Evolutionary conservation across 2,329 filamentous ascomycete species (phyloP), one percentile per base, ranked within the genome.

Genomic region (Aspergillus candidus): DNA sequence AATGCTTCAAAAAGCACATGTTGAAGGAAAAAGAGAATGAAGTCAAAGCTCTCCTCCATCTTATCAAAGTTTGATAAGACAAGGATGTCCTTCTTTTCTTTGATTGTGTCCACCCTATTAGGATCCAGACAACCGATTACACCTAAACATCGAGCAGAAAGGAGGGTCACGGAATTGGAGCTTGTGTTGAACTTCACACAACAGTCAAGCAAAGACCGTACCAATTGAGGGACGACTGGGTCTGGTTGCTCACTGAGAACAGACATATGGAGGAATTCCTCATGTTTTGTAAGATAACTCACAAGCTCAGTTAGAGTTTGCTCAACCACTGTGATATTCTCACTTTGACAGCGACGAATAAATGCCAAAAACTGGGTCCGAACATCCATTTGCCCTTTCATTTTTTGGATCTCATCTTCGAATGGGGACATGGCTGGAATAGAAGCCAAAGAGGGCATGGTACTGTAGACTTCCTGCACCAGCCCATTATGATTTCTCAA

Each of bases 1-100:
- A 98, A 99, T 1, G 90, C 85, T 48, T 90, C 89, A 18, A 97
- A 88, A 10, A 98, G 72, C 6, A 95, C 84, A 59, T 94, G 79
- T 57, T 95, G 84, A 12, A 99, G 74, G 37, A 95, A 75, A 57
- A 90, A 89, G 33, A 93, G 74, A 6, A 88, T 80, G 65, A 97
- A 99, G 49, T 93, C 82, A 12, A 88, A 83, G 1, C 84, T 86
- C 62, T 99, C 91, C 40, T 80, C 78, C 12, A 79, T 75, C 36
- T 79, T 78, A 35, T 84, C 79, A 57, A 98, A 97, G 61, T 98
- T 97, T 40, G 86, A 85, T 32, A 90, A 69, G 39, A 97, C 82
- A 17, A 97, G 79, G 41, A 96, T 86, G n/a, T 88, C 84, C 51
- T 79, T 82, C 54, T 88, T 84, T 55, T 87, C 84, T 45, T 86